Conservation (phyloP, 176 grass and related monocot species). For the Musa itinerans region DNA sequence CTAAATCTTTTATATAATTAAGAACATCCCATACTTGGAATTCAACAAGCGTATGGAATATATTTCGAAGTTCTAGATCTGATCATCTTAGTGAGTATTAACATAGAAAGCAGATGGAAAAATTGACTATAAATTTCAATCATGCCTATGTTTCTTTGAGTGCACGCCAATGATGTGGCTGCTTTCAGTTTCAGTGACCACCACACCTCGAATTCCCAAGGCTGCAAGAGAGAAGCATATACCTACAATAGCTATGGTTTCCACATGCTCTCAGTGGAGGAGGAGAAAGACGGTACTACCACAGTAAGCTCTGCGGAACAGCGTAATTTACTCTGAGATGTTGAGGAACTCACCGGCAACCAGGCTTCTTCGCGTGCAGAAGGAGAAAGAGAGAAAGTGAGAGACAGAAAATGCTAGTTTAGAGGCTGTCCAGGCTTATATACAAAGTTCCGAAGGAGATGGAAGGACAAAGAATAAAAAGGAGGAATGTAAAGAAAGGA, state of each 20-base stretch:
- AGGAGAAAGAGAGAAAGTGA: neutral
- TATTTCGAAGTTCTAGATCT: neutral
- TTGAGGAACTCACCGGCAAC: too few species aligned
- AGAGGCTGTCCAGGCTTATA: neutral
- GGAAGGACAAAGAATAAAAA: neutral
- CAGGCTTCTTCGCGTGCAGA: neutral
- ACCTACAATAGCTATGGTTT: too few species aligned
- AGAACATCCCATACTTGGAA: neutral
- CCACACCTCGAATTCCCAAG: neutral
- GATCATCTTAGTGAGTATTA: neutral
- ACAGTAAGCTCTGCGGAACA: too few species aligned
- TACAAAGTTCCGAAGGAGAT: neutral
- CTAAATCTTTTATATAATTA: too few species aligned
- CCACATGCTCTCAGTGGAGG: too few species aligned
- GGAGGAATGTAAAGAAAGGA: neutral
- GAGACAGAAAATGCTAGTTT: neutral
- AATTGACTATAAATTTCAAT: slow-evolving; percentile 35
- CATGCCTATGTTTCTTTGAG: slow-evolving; percentile 74
- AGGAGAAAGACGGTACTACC: too few species aligned
- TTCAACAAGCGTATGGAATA: neutral
- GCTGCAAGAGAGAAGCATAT: too few species aligned
- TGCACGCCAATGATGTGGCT: slow-evolving; percentile 61
- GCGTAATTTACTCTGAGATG: too few species aligned
- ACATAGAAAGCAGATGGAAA: slow-evolving; percentile 13
- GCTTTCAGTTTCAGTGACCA: slow-evolving; percentile 33